phyloP scores from a whole-genome alignment of 1,284 basidiomycete species.

The Blastosporella zonata region DNA sequence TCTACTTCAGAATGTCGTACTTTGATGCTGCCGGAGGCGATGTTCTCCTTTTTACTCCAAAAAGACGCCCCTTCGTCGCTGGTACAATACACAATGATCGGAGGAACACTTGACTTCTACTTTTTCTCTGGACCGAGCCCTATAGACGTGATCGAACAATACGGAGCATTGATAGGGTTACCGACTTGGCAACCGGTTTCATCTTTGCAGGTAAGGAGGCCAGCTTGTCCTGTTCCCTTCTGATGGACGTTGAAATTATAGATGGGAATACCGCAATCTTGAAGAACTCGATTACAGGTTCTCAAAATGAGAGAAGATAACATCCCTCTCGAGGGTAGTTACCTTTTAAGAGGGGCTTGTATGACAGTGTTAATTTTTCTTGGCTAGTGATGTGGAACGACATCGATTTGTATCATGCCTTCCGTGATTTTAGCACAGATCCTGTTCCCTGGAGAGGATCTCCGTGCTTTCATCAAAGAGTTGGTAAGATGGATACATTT shows the following conservation, averaged over 20 bases:
- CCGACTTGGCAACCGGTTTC: conserved; percentile 73
- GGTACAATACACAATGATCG: too few species aligned
- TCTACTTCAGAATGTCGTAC: too few species aligned
- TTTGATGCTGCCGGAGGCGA: conserved; percentile 69
- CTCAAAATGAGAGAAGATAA: conserved; percentile 57
- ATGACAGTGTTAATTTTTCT: conserved; percentile 9
- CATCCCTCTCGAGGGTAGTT: conserved; percentile 61
- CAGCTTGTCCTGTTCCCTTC: conserved; percentile 12
- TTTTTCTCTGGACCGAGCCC: conserved; percentile 69
- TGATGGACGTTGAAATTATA: conserved; percentile 23
- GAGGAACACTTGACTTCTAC: conserved; percentile 68
- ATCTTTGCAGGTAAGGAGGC: conserved; percentile 55
- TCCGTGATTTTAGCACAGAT: conserved; percentile 68
- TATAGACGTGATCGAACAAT: conserved; percentile 65
- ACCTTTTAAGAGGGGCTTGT: conserved; percentile 1
- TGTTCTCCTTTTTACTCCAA: conserved; percentile 57
- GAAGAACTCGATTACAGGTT: conserved; percentile 51
- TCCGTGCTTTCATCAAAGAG: conserved; percentile 58
- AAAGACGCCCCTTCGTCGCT: too few species aligned
- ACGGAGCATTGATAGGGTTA: conserved; percentile 57
- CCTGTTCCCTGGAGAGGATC: conserved; percentile 57
- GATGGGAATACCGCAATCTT: conserved; percentile 55
- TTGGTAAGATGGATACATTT: conserved; percentile 40
- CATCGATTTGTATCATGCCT: conserved; percentile 69
- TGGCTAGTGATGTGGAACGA: conserved; percentile 70